A percentile compares a stretch with the other conserved stretches of the same genome.
These are phyloP conservation scores for Aspergillus steynii DNA, from an alignment of 495 filamentous ascomycete species.

Conservation along the genomic window DNA sequence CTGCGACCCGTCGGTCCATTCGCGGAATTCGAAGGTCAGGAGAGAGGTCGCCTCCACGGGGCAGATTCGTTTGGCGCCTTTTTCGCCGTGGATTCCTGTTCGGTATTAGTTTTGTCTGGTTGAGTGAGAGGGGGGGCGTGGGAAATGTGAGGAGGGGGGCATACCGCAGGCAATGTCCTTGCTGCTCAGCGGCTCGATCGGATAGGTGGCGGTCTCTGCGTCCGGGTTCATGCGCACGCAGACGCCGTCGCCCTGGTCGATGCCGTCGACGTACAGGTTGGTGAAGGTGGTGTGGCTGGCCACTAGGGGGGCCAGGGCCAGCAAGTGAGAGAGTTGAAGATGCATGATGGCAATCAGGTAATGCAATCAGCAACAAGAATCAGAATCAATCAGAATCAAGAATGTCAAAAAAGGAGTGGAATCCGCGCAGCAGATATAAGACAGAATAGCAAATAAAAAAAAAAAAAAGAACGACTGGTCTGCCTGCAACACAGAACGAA, in stretches of 20 bases:
- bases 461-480: neutral
- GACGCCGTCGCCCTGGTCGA: slow-evolving; percentile 65
- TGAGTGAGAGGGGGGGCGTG: neutral
- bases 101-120: slow-evolving; percentile 1
- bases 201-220: slow-evolving; percentile 47
- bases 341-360: slow-evolving; percentile 1
- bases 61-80: slow-evolving; percentile 59
- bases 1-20: slow-evolving; percentile 55
- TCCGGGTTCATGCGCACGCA: slow-evolving; percentile 67
- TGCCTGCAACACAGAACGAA: neutral
- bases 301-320: slow-evolving; percentile 12
- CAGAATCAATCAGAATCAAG: neutral
- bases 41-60: slow-evolving; percentile 50
- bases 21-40: slow-evolving; percentile 64
- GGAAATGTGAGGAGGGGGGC: slow-evolving; percentile 16
- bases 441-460: neutral
- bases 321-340: slow-evolving; percentile 3
- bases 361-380: neutral
- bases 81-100: slow-evolving; percentile 56
- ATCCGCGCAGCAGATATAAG: neutral
- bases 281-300: slow-evolving; percentile 63
- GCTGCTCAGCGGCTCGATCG: slow-evolving; percentile 48
- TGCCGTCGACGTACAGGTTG: slow-evolving; percentile 63
- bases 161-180: slow-evolving; percentile 72
- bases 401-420: neutral